These are phyloP conservation scores for Kwoniella sp. DNA, from an alignment of 768 basidiomycete species.

Conservation along the genomic window DNA sequence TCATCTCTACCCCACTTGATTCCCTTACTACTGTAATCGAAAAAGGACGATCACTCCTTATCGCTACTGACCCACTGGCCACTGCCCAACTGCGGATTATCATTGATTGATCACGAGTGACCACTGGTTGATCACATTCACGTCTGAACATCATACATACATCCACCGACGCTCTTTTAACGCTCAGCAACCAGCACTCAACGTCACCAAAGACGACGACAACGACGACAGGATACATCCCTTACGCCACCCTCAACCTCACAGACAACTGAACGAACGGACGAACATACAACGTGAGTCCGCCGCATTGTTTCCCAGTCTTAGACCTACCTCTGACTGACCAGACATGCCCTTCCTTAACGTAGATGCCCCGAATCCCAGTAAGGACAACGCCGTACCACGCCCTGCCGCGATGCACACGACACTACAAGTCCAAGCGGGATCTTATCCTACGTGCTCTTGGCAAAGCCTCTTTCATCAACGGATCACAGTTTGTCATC, in stretches of 20 bases:
- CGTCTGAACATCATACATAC: constrained; percentile 3
- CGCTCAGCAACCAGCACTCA: not conserved
- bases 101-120: constrained; percentile 7
- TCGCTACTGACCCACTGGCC: constrained; percentile 2
- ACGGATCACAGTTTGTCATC: constrained; percentile 58
- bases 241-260: not conserved
- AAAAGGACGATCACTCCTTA: not conserved
- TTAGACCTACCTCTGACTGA: not conserved
- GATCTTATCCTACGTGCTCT: constrained; percentile 56
- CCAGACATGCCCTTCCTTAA: not conserved
- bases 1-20: not conserved
- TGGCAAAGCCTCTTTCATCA: constrained; percentile 57
- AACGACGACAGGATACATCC: constrained; percentile 3
- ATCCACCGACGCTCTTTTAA: constrained; percentile 15
- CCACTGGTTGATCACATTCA: constrained; percentile 24
- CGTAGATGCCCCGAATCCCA: constrained; percentile 56
- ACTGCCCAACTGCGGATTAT: constrained; percentile 21
- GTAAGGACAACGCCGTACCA: constrained; percentile 57
- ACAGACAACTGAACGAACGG: constrained; percentile 3
- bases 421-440: constrained; percentile 57
- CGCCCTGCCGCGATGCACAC: constrained; percentile 54
- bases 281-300: not conserved
- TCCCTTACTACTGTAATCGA: constrained; percentile 1
- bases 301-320: too few species aligned
- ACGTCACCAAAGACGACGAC: constrained; percentile 8